Conservation (phyloP, 257 asterid genomes). For the Leonotis leonurus region DNA sequence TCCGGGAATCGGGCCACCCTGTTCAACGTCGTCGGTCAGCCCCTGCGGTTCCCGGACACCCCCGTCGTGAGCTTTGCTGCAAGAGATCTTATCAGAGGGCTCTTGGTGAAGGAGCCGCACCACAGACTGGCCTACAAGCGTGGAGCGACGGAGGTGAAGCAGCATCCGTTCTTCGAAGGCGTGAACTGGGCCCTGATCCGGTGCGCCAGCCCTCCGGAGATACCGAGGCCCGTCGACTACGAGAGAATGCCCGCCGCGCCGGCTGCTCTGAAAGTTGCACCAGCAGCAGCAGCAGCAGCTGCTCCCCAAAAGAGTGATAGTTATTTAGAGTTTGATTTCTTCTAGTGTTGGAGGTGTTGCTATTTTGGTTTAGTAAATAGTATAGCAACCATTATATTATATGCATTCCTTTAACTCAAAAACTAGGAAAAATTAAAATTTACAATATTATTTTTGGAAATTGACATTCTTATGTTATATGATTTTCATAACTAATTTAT, state of each 20-base stretch:
- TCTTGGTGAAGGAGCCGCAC: slow-evolving; percentile 55
- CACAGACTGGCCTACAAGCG: slow-evolving; percentile 46
- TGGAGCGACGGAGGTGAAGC: slow-evolving; percentile 53
- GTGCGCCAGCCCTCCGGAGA: slow-evolving; percentile 55
- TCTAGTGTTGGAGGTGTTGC: slow-evolving; percentile 16
- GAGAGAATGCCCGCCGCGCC: slow-evolving; percentile 32
- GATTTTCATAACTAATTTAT: no score
- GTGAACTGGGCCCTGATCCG: slow-evolving; percentile 60
- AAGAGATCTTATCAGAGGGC: slow-evolving; percentile 46
- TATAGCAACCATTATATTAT: no score
- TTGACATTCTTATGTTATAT: no score
- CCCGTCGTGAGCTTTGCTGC: slow-evolving; percentile 53
- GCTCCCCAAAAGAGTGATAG: slow-evolving; percentile 33
- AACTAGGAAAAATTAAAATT: no score
- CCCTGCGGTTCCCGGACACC: slow-evolving; percentile 44
- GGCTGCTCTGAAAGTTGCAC: slow-evolving; percentile 27
- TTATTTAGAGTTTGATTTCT: slow-evolving; percentile 65
- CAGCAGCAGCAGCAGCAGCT: slow-evolving; percentile 24
- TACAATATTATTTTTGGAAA: no score
- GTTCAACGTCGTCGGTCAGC: slow-evolving; percentile 54
- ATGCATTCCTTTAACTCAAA: no score
- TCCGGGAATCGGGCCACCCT: slow-evolving; percentile 49
- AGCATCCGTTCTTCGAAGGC: slow-evolving; percentile 57
- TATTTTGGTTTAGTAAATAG: not conserved
- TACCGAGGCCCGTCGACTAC: slow-evolving; percentile 39